Evolutionary conservation across 495 filamentous ascomycete species (phyloP).

Genomic region (Pseudotulostoma volvatum): DNA sequence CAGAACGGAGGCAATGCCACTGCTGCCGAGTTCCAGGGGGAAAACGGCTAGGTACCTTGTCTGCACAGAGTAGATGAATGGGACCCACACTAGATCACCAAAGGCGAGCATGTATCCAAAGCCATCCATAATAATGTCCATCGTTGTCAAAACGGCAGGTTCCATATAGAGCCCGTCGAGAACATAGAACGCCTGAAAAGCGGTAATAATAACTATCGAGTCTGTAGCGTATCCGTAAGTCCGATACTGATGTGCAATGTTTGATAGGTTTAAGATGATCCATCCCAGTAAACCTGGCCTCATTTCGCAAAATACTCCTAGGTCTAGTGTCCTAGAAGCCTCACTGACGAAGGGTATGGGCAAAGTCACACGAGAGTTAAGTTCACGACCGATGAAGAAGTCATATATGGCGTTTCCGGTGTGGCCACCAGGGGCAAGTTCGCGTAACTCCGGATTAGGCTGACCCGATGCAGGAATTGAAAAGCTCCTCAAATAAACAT

Average conservation of each 20-base stretch:
- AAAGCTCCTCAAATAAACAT: conserved; percentile 69
- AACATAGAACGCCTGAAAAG: conserved; percentile 70
- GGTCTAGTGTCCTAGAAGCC: conserved; percentile 49
- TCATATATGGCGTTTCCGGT: conserved; percentile 84
- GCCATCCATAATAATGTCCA: conserved; percentile 89
- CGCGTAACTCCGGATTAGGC: conserved; percentile 41
- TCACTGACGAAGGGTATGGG: conserved; percentile 50
- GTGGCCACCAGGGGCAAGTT: conserved; percentile 66
- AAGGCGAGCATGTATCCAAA: conserved; percentile 97
- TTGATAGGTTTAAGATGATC: conserved; percentile 73
- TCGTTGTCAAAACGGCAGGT: conserved; percentile 80
- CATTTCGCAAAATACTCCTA: conserved; percentile 83
- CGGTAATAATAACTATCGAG: conserved; percentile 65
- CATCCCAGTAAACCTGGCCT: conserved; percentile 83
- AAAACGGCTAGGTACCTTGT: conserved; percentile 75
- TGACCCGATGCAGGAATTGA: conserved; percentile 51
- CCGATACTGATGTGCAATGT: conserved; percentile 75
- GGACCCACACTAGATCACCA: conserved; percentile 86
- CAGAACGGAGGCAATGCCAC: conserved; percentile 44
- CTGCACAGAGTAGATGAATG: conserved; percentile 77
- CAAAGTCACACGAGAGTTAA: conserved; percentile 74
- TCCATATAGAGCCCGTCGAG: conserved; percentile 85
- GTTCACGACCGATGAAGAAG: conserved; percentile 92
- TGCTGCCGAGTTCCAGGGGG: conserved; percentile 56
- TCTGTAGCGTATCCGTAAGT: conserved; percentile 71